Evolutionary conservation across 805 yeast genomes (phyloP), one percentile per base, ranked within the genome.

Genomic region (Starmerella floris): DNA sequence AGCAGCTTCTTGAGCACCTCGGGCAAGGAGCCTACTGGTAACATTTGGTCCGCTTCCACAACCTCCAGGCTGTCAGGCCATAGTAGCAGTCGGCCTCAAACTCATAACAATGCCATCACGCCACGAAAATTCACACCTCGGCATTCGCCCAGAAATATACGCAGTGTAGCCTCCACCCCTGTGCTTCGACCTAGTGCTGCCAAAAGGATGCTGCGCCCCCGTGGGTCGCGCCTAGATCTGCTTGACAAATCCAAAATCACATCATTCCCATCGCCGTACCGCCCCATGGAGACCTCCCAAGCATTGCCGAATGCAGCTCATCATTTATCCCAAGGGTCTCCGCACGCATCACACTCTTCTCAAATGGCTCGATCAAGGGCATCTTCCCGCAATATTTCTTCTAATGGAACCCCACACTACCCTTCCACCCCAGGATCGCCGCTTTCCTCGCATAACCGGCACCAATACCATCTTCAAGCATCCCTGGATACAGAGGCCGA

Each of bases 161-260:
- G 52, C 11, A 35, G 34, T n/a, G 39, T 47, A 15, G 46, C 40
- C 4, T 41, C 49, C 2, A 28, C 30, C 3, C 50, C 50, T 2
- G 34, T 28, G n/a, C 19, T 46, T 11, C 38, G 48, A 4, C 15
- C 43, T 5, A 35, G 42, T 2, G 32, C 31, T 20, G 37, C 46
- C 9, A 42, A 40, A 5, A 41, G 43, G 4, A 28, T 46, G 20
- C 45, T 52, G n/a, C 32, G 43, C 23, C 41, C 44, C 15, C 37
- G 43, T 11, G 42, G 47, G 15, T 65, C 70, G 5, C 57, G 60
- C 21, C 52, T 67, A 4, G 72, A 67, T 35, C 49, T 67, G 46
- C 53, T 65, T 2, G 69, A 67, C 46, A 50, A 53, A 17, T 46
- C 51, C 23, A 56, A 60, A 26, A 46, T 67, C 26, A 66, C 70